phyloP scores from a whole-genome alignment of 495 filamentous ascomycete genomes.

The Parachaetomium inaequale region DNA sequence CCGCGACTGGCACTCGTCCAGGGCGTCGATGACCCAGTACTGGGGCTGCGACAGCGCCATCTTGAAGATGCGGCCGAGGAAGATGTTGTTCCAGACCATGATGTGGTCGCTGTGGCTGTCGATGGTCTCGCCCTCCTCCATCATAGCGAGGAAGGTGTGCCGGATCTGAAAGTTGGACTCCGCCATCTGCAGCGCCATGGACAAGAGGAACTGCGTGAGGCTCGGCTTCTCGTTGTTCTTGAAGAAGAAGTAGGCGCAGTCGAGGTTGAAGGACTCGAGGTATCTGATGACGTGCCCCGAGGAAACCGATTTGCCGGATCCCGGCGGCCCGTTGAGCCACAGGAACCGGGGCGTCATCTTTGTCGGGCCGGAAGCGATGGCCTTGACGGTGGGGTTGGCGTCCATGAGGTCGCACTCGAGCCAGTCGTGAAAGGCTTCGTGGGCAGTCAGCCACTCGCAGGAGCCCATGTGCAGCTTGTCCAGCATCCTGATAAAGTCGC shows the following conservation, averaged over 20 bases:
- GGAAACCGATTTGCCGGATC: constrained; percentile 28
- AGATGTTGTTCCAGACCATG: constrained; percentile 28
- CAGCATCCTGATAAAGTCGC: constrained; percentile 17
- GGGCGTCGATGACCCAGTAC: constrained; percentile 30
- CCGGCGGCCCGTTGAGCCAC: constrained; percentile 30
- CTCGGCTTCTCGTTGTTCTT: constrained; percentile 16
- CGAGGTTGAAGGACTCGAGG: constrained; percentile 21
- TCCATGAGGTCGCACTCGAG: constrained; percentile 18
- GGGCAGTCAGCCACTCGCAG: constrained; percentile 25
- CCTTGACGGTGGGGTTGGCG: constrained; percentile 8
- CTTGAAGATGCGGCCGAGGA: constrained; percentile 25
- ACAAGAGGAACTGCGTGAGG: constrained; percentile 17
- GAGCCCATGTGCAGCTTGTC: constrained; percentile 25
- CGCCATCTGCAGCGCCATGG: constrained; percentile 31
- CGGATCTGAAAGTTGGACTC: constrained; percentile 24
- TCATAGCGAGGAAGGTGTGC: constrained; percentile 22
- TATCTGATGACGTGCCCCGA: constrained; percentile 22
- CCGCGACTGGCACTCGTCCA: constrained; percentile 23
- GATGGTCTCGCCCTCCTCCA: constrained; percentile 16
- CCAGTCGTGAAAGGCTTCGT: constrained; percentile 21
- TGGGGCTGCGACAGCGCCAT: constrained; percentile 20
- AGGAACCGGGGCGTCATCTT: constrained; percentile 7
- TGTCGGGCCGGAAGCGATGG: not conserved
- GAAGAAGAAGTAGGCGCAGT: constrained; percentile 27
- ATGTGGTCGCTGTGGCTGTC: constrained; percentile 22